These are phyloP conservation scores for Colletotrichum tropicicola DNA, from an alignment of 2,329 filamentous ascomycete genomes.

Conservation along the genomic window DNA sequence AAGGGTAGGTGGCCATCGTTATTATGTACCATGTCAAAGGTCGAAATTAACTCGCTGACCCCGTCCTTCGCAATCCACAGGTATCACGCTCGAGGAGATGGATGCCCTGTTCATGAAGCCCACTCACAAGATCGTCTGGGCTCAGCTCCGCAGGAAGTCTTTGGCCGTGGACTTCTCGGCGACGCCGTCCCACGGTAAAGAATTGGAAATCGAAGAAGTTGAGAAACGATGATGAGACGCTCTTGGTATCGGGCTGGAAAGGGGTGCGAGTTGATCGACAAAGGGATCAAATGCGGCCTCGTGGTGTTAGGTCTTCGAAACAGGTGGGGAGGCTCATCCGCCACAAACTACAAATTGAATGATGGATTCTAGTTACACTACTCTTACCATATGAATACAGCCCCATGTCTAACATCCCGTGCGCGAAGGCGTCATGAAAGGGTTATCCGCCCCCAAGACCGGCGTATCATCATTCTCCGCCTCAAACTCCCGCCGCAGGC, in stretches of 20 bases:
- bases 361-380: too few relatives aligned
- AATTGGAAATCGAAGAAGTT: neutral
- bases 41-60: neutral
- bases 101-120: conserved; percentile 45
- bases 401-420: neutral
- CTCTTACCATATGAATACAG: too few relatives aligned
- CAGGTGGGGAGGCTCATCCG: too few relatives aligned
- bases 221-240: neutral
- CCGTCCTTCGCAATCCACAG: conserved; percentile 21
- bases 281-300: too few relatives aligned
- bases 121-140: conserved; percentile 43
- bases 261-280: too few relatives aligned
- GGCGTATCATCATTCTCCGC: neutral
- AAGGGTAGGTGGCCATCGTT: conserved; percentile 49
- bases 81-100: conserved; percentile 57
- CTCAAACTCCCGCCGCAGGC: neutral
- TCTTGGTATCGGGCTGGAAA: too few relatives aligned
- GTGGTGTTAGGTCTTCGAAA: too few relatives aligned
- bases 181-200: neutral
- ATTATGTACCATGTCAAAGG: neutral
- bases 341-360: too few relatives aligned
- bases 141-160: conserved; percentile 9
- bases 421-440: neutral
- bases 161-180: neutral
- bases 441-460: neutral